Evolutionary conservation across 176 grass and related monocot genomes (phyloP).

Genomic region (Oryza glumipatula): DNA sequence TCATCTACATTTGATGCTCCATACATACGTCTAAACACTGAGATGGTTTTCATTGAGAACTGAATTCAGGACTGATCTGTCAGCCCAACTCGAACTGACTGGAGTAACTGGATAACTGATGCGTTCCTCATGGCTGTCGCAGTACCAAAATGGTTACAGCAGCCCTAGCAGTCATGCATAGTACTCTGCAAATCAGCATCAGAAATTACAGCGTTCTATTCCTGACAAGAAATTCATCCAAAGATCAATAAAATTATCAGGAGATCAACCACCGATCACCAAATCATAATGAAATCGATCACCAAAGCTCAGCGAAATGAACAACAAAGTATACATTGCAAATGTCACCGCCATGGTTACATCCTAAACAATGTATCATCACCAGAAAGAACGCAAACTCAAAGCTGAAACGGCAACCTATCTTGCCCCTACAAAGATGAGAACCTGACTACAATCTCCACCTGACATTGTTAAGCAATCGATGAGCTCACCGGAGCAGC

Average conservation of each 20-base stretch:
- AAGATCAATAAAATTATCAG: neutral
- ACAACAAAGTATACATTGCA: conserved; percentile 50
- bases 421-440: conserved; percentile 51
- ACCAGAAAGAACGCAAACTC: conserved; percentile 27
- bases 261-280: neutral
- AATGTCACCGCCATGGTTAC: conserved; percentile 46
- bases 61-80: neutral
- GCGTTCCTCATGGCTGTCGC: neutral
- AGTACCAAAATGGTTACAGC: neutral
- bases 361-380: conserved; percentile 52
- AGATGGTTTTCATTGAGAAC: too few species aligned
- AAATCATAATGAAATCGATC: neutral
- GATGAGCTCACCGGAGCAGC: conserved; percentile 21
- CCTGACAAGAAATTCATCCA: neutral
- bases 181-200: neutral
- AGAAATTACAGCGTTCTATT: neutral
- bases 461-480: neutral
- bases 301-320: neutral
- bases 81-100: too few species aligned
- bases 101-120: neutral
- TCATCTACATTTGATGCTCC: too few species aligned
- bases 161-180: neutral
- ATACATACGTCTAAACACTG: too few species aligned
- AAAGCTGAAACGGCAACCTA: conserved; percentile 59
- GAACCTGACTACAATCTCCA: neutral